Base-by-base conservation (phyloP, 23 red algal genomes). In the Gracilariopsis chorda region DNA sequence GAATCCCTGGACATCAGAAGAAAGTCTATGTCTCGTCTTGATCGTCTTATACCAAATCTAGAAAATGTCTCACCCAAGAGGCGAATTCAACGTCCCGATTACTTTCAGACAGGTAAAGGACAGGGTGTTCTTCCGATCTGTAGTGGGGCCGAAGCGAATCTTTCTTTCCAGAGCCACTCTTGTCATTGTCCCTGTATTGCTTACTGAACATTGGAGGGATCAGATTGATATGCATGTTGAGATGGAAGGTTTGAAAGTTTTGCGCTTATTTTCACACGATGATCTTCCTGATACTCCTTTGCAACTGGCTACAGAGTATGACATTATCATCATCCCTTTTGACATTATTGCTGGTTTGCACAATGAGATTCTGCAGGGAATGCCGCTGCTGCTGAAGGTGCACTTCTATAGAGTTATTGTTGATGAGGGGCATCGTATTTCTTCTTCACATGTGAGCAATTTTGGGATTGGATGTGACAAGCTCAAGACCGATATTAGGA, bases 401-500 rank as follows among this genome's bases (percentile, higher is more conserved):
- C 90, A 94, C 52, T 99, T 94, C 90, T 79, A 94, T 44, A 84
- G 97, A 16, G 37, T 99, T 16, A 82, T 99, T 60, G 62, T 96
- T 67, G 97, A 99, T 78, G 97, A 99, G 67, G 97, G 93, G 7
- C 97, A 99, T 78, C 80, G 60, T 17, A 52, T 99, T 3, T 70
- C 82, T 10, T 76, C 80, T 19, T 51, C 51, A 24, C 30, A 53
- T 51, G 19, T 91, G 14, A 82, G 83, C 40, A 83, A 83, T 25
- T 82, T 95, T 69, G 60, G 77, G 3, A 12, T 42, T 11, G 88
- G 56, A 27, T 94, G 96, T 45, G 51, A 87, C 40, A 79, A 67
- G 39, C 61, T 99, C 33, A 34, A 72, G 16, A 69, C 93, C 1
- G 97, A 99, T 21, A 84, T 81, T n/a, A 81, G 93, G 16, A 96